Evolutionary conservation across 106 monocot genomes (phyloP), one percentile per base, ranked within the genome.

Genomic region (Dioscorea alata): DNA sequence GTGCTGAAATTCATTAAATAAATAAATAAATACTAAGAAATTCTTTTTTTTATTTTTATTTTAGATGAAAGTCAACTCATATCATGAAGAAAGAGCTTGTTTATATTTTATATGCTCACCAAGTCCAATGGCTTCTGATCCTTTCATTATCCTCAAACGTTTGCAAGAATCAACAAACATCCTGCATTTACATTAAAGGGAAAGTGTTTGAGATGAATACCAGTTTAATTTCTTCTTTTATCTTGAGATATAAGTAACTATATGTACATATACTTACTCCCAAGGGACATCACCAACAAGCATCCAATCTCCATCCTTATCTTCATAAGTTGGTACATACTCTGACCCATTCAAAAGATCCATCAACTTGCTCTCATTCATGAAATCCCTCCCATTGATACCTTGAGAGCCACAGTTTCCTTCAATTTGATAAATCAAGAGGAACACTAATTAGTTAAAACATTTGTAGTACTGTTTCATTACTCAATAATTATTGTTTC

Each of bases 281-380:
- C 93, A 94, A 23, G 94, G 94, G 50, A 94, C 94, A 79, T 94
- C 94, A 0, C 94, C 94, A 32, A 90, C 87, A 9, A 94, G 90
- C 94, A 94, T 94, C 94, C 86, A 94, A 65, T 94, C 94, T 12
- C 90, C 94, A 75, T 94, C 94, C 68, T 87, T 94, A 69, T 94
- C 94, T 74, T 94, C 94, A 53, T 94, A 94, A 12, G 94, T 94
- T 8, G 87, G 84, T 19, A 90, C 80, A 61, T 83, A 90, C 68
- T 94, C 94, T 4, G 90, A 87, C 12, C 84, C 90, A 66, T 80
- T 87, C 35, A 89, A 68, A 6, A 80, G 84, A 69, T 89, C 93
- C 75, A 74, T 81, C 72, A 82, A 71, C 63, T 85, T 85, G 70
- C 78, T 85, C 75, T 90, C 90, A 20, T 80, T 83, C 85, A 83